phyloP scores from a whole-genome alignment of 2,329 filamentous ascomycete genomes.

The Cryphonectria radicalis region DNA sequence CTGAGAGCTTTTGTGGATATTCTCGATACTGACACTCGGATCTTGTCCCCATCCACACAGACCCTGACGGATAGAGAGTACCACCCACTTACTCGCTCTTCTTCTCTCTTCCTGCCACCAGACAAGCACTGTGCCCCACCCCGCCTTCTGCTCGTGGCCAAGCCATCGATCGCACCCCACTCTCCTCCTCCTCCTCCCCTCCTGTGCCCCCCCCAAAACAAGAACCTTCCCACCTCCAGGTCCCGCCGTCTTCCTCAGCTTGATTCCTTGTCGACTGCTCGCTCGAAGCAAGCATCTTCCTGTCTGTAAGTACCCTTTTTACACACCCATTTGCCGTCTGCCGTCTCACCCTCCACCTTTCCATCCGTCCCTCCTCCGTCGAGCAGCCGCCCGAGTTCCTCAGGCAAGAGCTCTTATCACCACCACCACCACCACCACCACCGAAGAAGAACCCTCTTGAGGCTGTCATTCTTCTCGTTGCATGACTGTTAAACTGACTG shows the following conservation, averaged over 20 bases:
- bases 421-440: neutral
- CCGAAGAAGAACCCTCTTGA: neutral
- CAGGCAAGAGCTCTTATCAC: neutral
- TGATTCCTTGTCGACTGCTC: conserved; percentile 5
- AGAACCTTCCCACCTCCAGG: neutral
- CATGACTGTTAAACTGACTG: neutral
- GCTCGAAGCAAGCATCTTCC: conserved; percentile 10
- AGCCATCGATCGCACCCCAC: conserved; percentile 10
- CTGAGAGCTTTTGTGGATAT: neutral
- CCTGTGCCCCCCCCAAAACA: conserved; percentile 4
- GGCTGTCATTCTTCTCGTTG: neutral
- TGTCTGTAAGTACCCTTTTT: conserved; percentile 4
- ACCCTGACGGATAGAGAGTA: neutral
- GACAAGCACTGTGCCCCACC: conserved; percentile 12
- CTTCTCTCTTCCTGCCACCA: conserved; percentile 10
- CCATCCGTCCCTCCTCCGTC: neutral
- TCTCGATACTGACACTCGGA: conserved; percentile 4
- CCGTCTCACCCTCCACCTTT: neutral
- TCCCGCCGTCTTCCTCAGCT: conserved; percentile 10
- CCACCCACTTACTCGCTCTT: neutral
- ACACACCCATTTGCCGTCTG: neutral
- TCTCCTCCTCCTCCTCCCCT: neutral
- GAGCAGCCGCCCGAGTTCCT: neutral
- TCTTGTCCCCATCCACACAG: conserved; percentile 4
- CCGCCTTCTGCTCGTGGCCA: conserved; percentile 17